phyloP scores from a whole-genome alignment of 805 yeast genomes.

The Kodamaea hsintzibuensis region DNA sequence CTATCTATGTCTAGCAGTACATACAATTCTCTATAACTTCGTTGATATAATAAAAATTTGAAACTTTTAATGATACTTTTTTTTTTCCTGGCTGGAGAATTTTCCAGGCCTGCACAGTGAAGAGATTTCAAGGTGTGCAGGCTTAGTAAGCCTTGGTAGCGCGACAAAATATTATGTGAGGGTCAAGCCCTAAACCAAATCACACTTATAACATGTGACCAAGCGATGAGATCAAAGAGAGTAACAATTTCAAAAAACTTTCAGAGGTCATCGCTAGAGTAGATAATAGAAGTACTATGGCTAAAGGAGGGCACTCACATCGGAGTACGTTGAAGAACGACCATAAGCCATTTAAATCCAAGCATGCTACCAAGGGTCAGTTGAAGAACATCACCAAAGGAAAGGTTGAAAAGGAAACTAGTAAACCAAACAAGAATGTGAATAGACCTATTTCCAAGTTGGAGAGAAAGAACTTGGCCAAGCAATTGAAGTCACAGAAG shows the following conservation, averaged over 20 bases:
- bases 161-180: background rate
- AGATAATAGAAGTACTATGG: conserved; percentile 40
- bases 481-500: conserved; percentile 75
- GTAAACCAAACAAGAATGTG: conserved; percentile 32
- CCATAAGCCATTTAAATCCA: conserved; percentile 89
- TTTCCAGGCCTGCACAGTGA: conserved; percentile 3
- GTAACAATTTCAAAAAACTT: conserved; percentile 6
- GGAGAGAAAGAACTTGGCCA: conserved; percentile 77
- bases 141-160: background rate
- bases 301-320: conserved; percentile 69
- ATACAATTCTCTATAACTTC: conserved; percentile 21
- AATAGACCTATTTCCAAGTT: conserved; percentile 43
- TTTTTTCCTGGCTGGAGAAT: background rate
- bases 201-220: background rate
- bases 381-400: conserved; percentile 81
- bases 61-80: conserved; percentile 3
- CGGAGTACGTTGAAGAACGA: conserved; percentile 79
- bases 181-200: conserved; percentile 10
- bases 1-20: conserved; percentile 7
- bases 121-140: background rate
- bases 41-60: conserved; percentile 13
- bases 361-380: conserved; percentile 87
- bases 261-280: conserved; percentile 12
- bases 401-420: conserved; percentile 70
- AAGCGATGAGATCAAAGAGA: conserved; percentile 2